A percentile compares a stretch with the other conserved stretches of the same genome.
phyloP scores from a whole-genome alignment of 148 eudicot genomes.

The Rhododendron williamsianum region DNA sequence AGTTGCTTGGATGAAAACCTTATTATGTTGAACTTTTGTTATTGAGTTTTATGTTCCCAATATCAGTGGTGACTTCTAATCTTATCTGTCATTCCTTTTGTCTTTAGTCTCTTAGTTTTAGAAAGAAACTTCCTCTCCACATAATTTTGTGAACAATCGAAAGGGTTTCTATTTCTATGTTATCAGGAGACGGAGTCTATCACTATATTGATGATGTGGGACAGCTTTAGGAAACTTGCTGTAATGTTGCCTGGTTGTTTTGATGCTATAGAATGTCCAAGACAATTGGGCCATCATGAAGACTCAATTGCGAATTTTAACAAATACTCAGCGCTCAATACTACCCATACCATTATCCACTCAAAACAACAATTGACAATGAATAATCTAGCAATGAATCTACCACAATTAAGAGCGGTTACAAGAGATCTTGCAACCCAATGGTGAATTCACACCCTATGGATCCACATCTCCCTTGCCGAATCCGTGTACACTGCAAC shows the following conservation, averaged over 20 bases:
- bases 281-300: neutral
- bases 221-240: neutral
- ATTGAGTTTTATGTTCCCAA: neutral
- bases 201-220: neutral
- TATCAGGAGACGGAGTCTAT: neutral
- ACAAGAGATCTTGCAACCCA: neutral
- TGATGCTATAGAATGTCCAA: neutral
- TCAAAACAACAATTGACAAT: neutral
- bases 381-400: neutral
- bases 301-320: neutral
- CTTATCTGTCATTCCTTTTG: neutral
- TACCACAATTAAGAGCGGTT: neutral
- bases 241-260: neutral
- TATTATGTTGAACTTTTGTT: slow-evolving; percentile 2
- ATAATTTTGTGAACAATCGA: neutral
- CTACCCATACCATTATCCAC: neutral
- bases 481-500: neutral
- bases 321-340: neutral
- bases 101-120: neutral
- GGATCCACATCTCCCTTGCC: neutral
- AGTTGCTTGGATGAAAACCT: neutral
- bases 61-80: neutral
- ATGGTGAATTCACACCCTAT: neutral
- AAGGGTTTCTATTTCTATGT: neutral
- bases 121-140: neutral